Conservation (phyloP, 2,329 filamentous ascomycete species). For the Ophiobolus disseminans region DNA sequence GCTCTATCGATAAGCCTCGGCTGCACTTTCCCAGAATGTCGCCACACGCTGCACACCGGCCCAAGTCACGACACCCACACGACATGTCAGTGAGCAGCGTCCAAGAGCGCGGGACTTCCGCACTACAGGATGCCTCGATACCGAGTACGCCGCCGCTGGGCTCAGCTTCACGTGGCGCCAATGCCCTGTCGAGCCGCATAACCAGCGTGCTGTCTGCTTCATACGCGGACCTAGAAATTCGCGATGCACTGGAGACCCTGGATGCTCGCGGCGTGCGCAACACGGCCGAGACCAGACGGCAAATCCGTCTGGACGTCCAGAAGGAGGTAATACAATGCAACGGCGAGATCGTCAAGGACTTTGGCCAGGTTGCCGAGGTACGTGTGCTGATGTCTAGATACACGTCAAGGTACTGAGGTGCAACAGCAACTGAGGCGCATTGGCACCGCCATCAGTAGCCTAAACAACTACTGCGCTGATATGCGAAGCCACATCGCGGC, state of each 20-base stretch:
- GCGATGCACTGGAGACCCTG: conserved; percentile 79
- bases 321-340: conserved; percentile 94
- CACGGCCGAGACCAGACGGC: conserved; percentile 77
- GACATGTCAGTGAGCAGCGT: conserved; percentile 43
- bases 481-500: conserved; percentile 79
- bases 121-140: conserved; percentile 37
- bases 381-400: conserved; percentile 12
- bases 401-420: conserved; percentile 29
- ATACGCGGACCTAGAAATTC: conserved; percentile 90
- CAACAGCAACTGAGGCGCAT: conserved; percentile 84
- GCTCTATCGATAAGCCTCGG: conserved; percentile 37
- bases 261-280: conserved; percentile 76
- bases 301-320: conserved; percentile 81
- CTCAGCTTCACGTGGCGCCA: conserved; percentile 51
- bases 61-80: conserved; percentile 21
- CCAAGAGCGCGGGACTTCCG: conserved; percentile 37
- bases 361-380: conserved; percentile 87
- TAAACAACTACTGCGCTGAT: conserved; percentile 80
- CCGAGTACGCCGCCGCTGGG: conserved; percentile 34
- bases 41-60: conserved; percentile 20
- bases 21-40: conserved; percentile 23
- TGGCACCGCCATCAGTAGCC: conserved; percentile 74
- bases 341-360: conserved; percentile 85
- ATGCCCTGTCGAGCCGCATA: conserved; percentile 80
- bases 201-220: conserved; percentile 87